Conservation (phyloP, 305 asterid genomes). For the Rubia peregrina region DNA sequence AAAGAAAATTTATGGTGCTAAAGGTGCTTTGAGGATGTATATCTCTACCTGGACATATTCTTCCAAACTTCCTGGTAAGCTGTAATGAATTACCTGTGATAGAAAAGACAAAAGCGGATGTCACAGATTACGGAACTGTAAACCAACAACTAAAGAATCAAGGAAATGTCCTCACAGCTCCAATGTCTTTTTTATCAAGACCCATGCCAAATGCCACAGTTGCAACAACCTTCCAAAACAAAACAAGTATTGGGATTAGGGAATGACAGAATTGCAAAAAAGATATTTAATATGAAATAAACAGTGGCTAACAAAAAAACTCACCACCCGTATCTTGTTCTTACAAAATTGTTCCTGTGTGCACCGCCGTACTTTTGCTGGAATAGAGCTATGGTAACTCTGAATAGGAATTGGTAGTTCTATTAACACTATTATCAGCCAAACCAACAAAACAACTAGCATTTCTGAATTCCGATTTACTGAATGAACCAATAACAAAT, state of each 20-base stretch:
- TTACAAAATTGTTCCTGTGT: slow-evolving; percentile 77
- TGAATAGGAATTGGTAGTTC: slow-evolving; percentile 30
- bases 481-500: slow-evolving; percentile 24
- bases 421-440: slow-evolving; percentile 11
- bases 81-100: slow-evolving; percentile 84
- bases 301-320: slow-evolving; percentile 15
- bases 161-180: slow-evolving; percentile 66
- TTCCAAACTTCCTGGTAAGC: slow-evolving; percentile 97
- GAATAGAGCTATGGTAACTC: slow-evolving; percentile 95
- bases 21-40: slow-evolving; percentile 14
- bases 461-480: slow-evolving; percentile 11
- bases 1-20: too few relatives aligned
- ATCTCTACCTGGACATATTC: slow-evolving; percentile 87
- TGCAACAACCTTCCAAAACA: slow-evolving; percentile 80
- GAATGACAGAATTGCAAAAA: neutral
- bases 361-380: slow-evolving; percentile 72
- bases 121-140: neutral
- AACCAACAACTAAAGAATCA: slow-evolving; percentile 7
- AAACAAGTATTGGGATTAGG: slow-evolving; percentile 19
- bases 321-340: slow-evolving; percentile 89
- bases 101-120: neutral
- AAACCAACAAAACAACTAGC: slow-evolving; percentile 20
- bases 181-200: slow-evolving; percentile 91
- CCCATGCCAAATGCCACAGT: slow-evolving; percentile 99
- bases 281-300: neutral